Evolutionary conservation across 73 alveolate genomes (phyloP).

Genomic region (Tetrahymena thermophila): DNA sequence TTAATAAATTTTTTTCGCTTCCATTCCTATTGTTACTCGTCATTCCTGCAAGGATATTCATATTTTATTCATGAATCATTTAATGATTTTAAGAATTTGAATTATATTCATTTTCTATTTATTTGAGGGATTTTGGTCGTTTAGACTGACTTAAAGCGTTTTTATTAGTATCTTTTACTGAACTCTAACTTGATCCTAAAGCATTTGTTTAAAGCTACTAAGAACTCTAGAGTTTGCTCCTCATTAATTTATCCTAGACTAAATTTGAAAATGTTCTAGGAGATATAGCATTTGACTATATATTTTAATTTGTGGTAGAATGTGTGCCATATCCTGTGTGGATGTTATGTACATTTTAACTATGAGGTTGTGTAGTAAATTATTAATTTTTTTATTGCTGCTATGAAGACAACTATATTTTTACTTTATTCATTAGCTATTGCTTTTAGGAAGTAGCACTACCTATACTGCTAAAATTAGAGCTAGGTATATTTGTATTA

Average conservation of each 20-base stretch:
- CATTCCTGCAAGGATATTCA: not conserved
- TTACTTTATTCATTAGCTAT: not conserved
- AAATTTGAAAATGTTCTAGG: not conserved
- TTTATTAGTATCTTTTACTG: not conserved
- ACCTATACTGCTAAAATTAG: not conserved
- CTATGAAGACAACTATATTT: not conserved
- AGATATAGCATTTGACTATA: not conserved
- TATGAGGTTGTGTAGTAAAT: not conserved
- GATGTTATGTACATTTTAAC: not conserved
- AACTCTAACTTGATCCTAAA: not conserved
- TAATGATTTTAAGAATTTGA: not conserved
- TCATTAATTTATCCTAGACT: not conserved
- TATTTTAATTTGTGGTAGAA: not conserved
- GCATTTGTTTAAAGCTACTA: not conserved
- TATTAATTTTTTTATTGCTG: not conserved
- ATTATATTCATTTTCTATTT: not conserved
- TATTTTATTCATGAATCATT: not conserved
- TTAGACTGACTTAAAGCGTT: not conserved
- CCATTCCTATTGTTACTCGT: not conserved
- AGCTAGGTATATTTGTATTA: not conserved
- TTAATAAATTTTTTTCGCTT: not conserved
- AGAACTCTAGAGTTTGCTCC: not conserved
- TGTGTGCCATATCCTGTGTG: not conserved
- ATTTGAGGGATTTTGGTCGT: not conserved
- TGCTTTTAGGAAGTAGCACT: not conserved